Evolutionary conservation across 2,329 filamentous ascomycete genomes (phyloP).

Genomic region (Elsinoe batatas): DNA sequence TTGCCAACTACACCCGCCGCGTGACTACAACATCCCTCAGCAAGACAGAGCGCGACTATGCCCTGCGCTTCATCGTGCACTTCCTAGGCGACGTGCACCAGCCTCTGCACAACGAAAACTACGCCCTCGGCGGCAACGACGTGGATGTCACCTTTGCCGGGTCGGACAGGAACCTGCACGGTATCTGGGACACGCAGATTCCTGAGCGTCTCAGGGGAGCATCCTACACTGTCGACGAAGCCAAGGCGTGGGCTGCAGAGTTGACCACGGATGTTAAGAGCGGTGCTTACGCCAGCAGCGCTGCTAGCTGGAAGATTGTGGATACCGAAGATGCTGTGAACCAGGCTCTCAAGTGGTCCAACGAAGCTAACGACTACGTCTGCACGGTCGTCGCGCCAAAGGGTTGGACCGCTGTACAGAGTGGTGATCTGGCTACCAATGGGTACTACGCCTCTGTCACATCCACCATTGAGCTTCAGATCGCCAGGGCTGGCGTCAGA

Average conservation of each 20-base stretch:
- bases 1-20: conserved; percentile 31
- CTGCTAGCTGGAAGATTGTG: conserved; percentile 29
- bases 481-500: conserved; percentile 34
- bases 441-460: conserved; percentile 28
- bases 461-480: conserved; percentile 33
- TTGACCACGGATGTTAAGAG: conserved; percentile 30
- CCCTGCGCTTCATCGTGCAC: conserved; percentile 34
- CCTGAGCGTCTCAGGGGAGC: conserved; percentile 34
- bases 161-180: conserved; percentile 28
- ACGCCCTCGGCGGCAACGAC: conserved; percentile 30
- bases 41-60: conserved; percentile 29
- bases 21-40: conserved; percentile 27
- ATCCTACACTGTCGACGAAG: conserved; percentile 28
- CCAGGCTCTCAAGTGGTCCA: conserved; percentile 33
- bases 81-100: conserved; percentile 35
- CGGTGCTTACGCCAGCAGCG: conserved; percentile 30
- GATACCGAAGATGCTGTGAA: conserved; percentile 27
- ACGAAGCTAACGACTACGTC: conserved; percentile 34
- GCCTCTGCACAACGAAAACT: conserved; percentile 32
- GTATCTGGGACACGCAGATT: conserved; percentile 37
- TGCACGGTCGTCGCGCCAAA: conserved; percentile 34
- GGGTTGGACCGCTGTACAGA: conserved; percentile 28
- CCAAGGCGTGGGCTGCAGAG: conserved; percentile 30
- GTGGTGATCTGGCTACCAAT: conserved; percentile 26
- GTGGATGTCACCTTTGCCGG: conserved; percentile 30